Evolutionary conservation across 345 rosid genomes (phyloP), one percentile per base, ranked within the genome.

Genomic region (Populus nigra): DNA sequence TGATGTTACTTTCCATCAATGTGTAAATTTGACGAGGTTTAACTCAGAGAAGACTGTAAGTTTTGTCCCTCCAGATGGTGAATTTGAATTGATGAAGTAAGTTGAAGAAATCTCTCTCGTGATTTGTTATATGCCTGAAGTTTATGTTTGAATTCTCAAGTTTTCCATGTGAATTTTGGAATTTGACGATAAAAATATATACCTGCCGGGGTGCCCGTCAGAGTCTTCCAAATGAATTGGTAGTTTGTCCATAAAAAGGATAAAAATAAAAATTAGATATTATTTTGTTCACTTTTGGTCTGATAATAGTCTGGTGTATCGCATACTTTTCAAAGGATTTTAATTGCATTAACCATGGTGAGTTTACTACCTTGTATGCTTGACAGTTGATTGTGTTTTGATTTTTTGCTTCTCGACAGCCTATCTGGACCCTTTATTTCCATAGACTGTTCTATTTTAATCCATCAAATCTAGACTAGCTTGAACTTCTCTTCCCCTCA

Each of bases 41-140:
- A 94, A 96, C 88, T 94, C 99, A 0, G 98, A 96, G 84, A 96
- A 96, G 84, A 96, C 98, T 0, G 99, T 96, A 76, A 96, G 99
- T 80, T 94, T 92, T 88, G 99, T 92, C 68, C 99, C 98, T 36
- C 99, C 99, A 5, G 99, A 96, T 87, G 99, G 99, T 77, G 98
- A 96, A 90, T 96, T 92, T 83, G 99, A 96, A 83, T 87, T 96
- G 74, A 96, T 96, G 98, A 96, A 96, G 99, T 96, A 90, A 90
- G 99, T 77, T 38, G 39, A 65, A 77, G 65, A 68, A 55, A 33
- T 81, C 43, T 73, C 49, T 80, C 13, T 35, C 31, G 5, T 23
- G 39, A 71, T 57, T 49, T 76, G 20, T 27, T 73, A 31, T 23
- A 12, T 17, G 27, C 27, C 27, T 22, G 13, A 57, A 57, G 25